Conservation (phyloP, 371 early-diverging fungal genomes). For the Parasitella parasitica region DNA sequence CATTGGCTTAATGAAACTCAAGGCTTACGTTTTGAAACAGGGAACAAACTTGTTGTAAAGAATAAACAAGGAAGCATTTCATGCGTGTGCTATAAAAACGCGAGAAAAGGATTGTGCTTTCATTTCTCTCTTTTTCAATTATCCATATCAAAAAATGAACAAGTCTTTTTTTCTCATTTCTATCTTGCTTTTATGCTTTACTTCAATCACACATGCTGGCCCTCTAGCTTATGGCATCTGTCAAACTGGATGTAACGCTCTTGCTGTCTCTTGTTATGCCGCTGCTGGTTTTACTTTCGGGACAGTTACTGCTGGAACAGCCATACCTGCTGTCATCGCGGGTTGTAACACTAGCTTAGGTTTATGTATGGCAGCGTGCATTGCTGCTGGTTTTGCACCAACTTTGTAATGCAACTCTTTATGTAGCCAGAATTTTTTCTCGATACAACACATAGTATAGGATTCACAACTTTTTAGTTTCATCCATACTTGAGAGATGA, state of each 20-base stretch:
- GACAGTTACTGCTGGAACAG: conserved; percentile 31
- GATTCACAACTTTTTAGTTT: no score
- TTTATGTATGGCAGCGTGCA: conserved; percentile 33
- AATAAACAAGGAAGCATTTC: no score
- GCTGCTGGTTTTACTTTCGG: conserved; percentile 45
- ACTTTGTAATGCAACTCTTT: conserved; percentile 15
- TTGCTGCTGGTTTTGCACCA: conserved; percentile 30
- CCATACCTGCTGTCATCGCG: conserved; percentile 24
- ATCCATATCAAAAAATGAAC: background rate
- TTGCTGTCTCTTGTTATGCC: conserved; percentile 42
- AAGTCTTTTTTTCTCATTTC: background rate
- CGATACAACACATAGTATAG: no score
- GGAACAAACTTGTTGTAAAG: no score
- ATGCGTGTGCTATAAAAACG: no score
- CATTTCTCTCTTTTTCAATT: no score
- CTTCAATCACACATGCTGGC: conserved; percentile 7
- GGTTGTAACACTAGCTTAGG: conserved; percentile 38
- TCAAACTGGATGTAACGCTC: conserved; percentile 42
- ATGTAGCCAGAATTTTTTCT: no score
- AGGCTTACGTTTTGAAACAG: no score
- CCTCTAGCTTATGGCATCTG: conserved; percentile 32
- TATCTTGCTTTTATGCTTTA: background rate
- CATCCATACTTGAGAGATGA: no score
- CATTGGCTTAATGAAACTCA: no score
- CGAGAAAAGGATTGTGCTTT: no score